These are phyloP conservation scores for Apium graveolens DNA, from an alignment of 129 eudicot genomes.

Conservation along the genomic window DNA sequence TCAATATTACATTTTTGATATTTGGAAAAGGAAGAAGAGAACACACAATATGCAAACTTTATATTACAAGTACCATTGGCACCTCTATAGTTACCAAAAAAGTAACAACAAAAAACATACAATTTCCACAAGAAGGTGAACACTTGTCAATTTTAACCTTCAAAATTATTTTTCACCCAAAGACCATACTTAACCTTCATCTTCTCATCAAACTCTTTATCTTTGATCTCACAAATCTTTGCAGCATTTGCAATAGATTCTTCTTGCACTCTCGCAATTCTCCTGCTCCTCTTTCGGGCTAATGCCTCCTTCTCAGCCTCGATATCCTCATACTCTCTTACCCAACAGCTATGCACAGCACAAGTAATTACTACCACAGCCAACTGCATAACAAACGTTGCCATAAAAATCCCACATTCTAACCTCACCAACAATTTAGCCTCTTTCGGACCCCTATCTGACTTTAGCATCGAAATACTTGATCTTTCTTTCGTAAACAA, in stretches of 20 bases:
- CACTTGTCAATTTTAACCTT: slow-evolving; percentile 13
- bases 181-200: slow-evolving; percentile 39
- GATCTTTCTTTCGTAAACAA: slow-evolving; percentile 46
- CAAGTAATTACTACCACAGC: slow-evolving; percentile 36
- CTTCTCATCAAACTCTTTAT: slow-evolving; percentile 43
- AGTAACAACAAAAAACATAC: neutral
- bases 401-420: slow-evolving; percentile 65
- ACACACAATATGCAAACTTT: neutral
- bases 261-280: slow-evolving; percentile 37
- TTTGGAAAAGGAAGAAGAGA: too few relatives aligned
- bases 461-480: slow-evolving; percentile 41
- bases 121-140: neutral
- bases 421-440: slow-evolving; percentile 49
- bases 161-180: slow-evolving; percentile 35
- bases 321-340: slow-evolving; percentile 40
- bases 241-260: slow-evolving; percentile 36
- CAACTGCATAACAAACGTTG: slow-evolving; percentile 51
- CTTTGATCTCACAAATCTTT: slow-evolving; percentile 28
- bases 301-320: slow-evolving; percentile 40
- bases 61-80: slow-evolving; percentile 15
- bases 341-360: slow-evolving; percentile 49
- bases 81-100: slow-evolving; percentile 30
- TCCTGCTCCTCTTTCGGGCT: slow-evolving; percentile 35
- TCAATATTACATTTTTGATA: neutral
- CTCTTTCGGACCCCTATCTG: slow-evolving; percentile 45